Evolutionary conservation across 2,329 filamentous ascomycete genomes (phyloP).

Genomic region (Xylaria multiplex): DNA sequence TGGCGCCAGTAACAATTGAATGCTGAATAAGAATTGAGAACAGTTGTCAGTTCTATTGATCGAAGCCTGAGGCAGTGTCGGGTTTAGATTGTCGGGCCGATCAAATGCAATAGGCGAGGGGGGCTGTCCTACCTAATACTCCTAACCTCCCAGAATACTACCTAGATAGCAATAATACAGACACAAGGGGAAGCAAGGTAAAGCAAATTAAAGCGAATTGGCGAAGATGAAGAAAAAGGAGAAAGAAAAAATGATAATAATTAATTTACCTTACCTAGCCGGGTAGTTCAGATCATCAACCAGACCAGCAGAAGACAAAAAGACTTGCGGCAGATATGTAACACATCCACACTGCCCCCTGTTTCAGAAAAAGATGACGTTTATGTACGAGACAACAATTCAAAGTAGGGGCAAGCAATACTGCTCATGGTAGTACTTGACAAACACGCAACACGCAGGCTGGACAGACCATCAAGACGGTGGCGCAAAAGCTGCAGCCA

Average conservation of each 20-base stretch:
- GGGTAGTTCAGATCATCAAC: conserved; percentile 10
- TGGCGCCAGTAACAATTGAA: neutral
- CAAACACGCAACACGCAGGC: neutral
- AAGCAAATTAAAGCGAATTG: too few species aligned
- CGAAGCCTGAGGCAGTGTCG: neutral
- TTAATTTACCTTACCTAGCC: neutral
- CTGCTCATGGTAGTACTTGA: neutral
- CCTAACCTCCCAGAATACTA: too few species aligned
- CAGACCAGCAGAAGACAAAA: neutral
- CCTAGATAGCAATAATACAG: neutral
- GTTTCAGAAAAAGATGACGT: conserved; percentile 26
- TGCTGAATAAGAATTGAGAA: neutral
- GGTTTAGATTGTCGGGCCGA: neutral
- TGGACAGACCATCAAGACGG: neutral
- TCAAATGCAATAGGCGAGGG: neutral
- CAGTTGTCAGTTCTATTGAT: neutral
- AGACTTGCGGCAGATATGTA: conserved; percentile 32
- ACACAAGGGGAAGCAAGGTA: neutral
- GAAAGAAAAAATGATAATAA: too few species aligned
- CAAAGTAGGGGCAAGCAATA: neutral
- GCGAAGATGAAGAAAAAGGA: too few species aligned
- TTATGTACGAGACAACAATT: neutral
- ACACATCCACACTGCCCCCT: conserved; percentile 25
- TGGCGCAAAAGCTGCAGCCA: neutral
- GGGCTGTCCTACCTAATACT: too few species aligned